Conservation (phyloP, 2,329 filamentous ascomycete genomes). For the Colletotrichum phormii region DNA sequence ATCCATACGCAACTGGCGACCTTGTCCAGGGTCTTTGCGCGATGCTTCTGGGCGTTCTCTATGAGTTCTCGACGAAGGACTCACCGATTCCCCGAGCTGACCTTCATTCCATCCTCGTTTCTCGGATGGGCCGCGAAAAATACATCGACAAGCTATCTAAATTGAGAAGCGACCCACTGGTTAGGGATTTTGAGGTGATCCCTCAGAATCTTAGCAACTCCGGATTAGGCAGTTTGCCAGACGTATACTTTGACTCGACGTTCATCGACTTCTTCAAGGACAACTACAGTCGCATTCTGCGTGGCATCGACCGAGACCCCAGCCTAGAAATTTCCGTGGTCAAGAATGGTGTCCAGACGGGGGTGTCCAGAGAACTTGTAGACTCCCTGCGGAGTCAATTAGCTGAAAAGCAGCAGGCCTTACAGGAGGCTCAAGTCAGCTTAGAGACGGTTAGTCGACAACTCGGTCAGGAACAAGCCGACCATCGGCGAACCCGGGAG, state of each 20-base stretch:
- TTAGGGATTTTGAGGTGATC: slow-evolving; percentile 91
- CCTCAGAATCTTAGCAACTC: slow-evolving; percentile 73
- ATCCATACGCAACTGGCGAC: slow-evolving; percentile 68
- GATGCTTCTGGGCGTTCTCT: slow-evolving; percentile 86
- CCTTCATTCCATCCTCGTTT: slow-evolving; percentile 81
- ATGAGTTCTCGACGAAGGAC: slow-evolving; percentile 98
- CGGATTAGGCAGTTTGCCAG: slow-evolving; percentile 68
- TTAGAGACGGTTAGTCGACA: slow-evolving; percentile 61
- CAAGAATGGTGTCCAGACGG: slow-evolving; percentile 84
- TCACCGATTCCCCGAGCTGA: slow-evolving; percentile 87
- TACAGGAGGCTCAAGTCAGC: slow-evolving; percentile 61
- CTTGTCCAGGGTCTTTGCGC: slow-evolving; percentile 86
- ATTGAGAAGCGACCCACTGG: slow-evolving; percentile 79
- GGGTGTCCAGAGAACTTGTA: slow-evolving; percentile 92
- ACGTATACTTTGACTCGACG: slow-evolving; percentile 85
- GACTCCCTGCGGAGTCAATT: slow-evolving; percentile 85
- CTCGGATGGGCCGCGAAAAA: slow-evolving; percentile 84
- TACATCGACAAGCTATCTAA: slow-evolving; percentile 86
- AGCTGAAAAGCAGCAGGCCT: slow-evolving; percentile 72
- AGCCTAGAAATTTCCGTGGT: slow-evolving; percentile 86
- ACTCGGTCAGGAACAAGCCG: slow-evolving; percentile 78
- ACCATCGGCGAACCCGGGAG: slow-evolving; percentile 76
- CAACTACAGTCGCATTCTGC: slow-evolving; percentile 86
- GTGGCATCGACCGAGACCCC: slow-evolving; percentile 91
- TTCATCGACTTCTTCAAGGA: slow-evolving; percentile 98